Evolutionary conservation across 768 basidiomycete genomes (phyloP).

Genomic region (Boletus rubescentipes): DNA sequence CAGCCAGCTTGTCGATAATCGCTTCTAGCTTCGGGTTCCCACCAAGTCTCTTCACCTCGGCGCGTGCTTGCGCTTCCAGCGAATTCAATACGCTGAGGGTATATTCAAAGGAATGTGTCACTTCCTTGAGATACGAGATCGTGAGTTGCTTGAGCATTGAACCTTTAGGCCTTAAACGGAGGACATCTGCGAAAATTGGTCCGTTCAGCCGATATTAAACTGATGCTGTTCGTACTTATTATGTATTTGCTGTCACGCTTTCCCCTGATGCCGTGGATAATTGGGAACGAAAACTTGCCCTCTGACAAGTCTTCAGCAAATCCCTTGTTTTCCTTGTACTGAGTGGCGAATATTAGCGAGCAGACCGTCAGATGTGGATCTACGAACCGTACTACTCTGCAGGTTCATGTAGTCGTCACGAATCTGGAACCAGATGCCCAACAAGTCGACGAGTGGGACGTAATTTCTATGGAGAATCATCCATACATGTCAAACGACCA

Average conservation of each 20-base stretch:
- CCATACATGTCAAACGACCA: not conserved
- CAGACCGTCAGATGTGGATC: too few species aligned
- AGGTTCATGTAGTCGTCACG: slow-evolving; percentile 52
- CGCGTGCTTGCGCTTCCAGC: slow-evolving; percentile 64
- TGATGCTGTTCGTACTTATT: slow-evolving; percentile 63
- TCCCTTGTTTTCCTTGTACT: slow-evolving; percentile 85
- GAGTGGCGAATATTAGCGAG: not conserved
- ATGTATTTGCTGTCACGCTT: slow-evolving; percentile 76
- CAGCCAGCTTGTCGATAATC: slow-evolving; percentile 54
- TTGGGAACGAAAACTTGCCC: slow-evolving; percentile 96
- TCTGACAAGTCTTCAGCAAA: slow-evolving; percentile 94
- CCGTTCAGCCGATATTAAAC: not conserved
- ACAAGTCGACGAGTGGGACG: slow-evolving; percentile 54
- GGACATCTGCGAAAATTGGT: slow-evolving; percentile 58
- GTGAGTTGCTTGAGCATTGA: slow-evolving; percentile 79
- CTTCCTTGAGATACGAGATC: slow-evolving; percentile 72
- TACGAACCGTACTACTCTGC: slow-evolving; percentile 24
- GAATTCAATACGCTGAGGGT: slow-evolving; percentile 66
- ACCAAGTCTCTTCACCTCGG: slow-evolving; percentile 71
- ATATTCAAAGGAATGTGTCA: slow-evolving; percentile 86
- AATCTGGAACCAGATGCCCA: slow-evolving; percentile 60
- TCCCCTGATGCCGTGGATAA: slow-evolving; percentile 85
- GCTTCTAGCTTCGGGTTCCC: slow-evolving; percentile 67
- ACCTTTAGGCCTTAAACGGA: slow-evolving; percentile 84
- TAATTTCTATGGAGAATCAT: slow-evolving; percentile 40